Evolutionary conservation across 768 basidiomycete species (phyloP), one percentile per base, ranked within the genome.

Genomic region (Botryobasidium botryosum): DNA sequence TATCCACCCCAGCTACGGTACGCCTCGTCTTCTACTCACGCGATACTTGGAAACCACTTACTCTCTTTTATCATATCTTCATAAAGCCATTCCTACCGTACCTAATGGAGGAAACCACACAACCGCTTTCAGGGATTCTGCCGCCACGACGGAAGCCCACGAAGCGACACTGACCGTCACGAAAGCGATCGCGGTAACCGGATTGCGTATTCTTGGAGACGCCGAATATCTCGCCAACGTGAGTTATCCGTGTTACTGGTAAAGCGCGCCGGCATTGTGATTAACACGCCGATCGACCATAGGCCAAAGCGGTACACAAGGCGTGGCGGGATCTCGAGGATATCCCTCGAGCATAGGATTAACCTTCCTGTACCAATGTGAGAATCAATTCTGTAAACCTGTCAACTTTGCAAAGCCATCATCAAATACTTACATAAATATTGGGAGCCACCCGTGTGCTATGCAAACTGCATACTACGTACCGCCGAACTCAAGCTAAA

Each of bases 91-190:
- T 35, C 85, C 84, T 3, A 83, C 79, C 0, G 64, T 72, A 17
- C 56, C 62, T 0, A 67, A 74, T 50, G 84, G 82, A 8, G 82
- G 82, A 6, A 86, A 86, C 54, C 85, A 87, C 52, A 86, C 85
- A 0, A 61, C 61, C 2, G 74, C 63, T 12, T 87, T 87, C 56
- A 61, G 71, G n/a, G 60, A 70, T 17, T 62, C 80, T 0, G 81
- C 81, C 0, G 66, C 71, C 0, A 76, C 73, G 0, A 56, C 63
- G 2, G 63, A 61, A 24, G 72, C 82, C 0, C 85, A 86, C 50
- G 62, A 72, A 23, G 78, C 75, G 4, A 75, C 73, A 49, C 59
- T 85, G 39, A 68, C 72, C 45, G 67, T 83, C 3, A 71, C 76
- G 17, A 81, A 79, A 53, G 77, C 74, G 4, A 66, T 87, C 10